phyloP scores from a whole-genome alignment of 768 basidiomycete species.

The Hirschioporus abietinus region DNA sequence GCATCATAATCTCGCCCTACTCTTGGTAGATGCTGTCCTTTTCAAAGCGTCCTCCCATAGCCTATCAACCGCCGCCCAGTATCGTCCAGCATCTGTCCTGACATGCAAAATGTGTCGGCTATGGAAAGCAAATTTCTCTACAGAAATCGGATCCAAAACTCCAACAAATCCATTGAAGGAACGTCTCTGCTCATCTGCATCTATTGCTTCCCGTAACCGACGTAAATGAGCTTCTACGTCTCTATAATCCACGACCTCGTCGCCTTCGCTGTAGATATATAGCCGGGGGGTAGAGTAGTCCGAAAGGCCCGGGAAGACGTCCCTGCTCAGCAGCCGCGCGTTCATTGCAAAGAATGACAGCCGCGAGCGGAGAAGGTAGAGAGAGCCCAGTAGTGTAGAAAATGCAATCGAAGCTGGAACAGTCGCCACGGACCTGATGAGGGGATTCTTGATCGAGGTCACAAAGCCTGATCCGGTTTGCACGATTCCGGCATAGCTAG shows the following conservation, averaged over 20 bases:
- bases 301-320: background rate
- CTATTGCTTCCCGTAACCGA: background rate
- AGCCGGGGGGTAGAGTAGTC: background rate
- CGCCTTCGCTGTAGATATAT: background rate
- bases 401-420: background rate
- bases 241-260: background rate
- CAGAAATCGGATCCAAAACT: background rate
- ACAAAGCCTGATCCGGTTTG: background rate
- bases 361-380: background rate
- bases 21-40: too few relatives aligned
- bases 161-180: too few relatives aligned
- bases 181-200: background rate
- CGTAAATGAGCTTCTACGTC: background rate
- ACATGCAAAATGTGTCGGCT: background rate
- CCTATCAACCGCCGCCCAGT: too few relatives aligned
- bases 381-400: background rate
- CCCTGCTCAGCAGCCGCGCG: background rate
- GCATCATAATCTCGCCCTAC: too few relatives aligned
- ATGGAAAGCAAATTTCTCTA: background rate
- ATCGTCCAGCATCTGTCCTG: background rate
- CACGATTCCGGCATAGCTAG: background rate
- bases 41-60: too few relatives aligned
- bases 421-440: background rate
- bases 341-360: background rate
- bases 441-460: background rate